Base-by-base conservation (phyloP, 306 rosid species). In the Psophocarpus tetragonolobus region DNA sequence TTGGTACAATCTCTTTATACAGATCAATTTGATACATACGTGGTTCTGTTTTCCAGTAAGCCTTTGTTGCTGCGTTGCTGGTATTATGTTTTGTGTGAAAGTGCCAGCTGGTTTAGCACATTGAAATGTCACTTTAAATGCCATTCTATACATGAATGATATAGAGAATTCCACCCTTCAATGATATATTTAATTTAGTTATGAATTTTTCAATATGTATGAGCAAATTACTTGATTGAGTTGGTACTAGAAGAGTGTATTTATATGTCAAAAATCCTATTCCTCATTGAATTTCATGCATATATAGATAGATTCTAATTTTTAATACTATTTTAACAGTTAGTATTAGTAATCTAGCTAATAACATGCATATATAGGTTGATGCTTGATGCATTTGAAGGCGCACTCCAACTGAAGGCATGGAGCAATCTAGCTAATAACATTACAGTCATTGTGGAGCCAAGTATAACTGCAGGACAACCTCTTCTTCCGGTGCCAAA, bases 341-440 rank as follows among this genome's bases (percentile, higher is more conserved):
- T 68, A 23, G 3, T 27, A 32, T 47, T 33, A 9, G n/a, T n/a
- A n/a, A n/a, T n/a, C n/a, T n/a, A n/a, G n/a, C n/a, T n/a, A n/a
- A n/a, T n/a, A n/a, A n/a, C n/a, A n/a, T n/a, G n/a, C n/a, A n/a
- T n/a, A n/a, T n/a, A n/a, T n/a, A 63, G 78, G 21, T 81, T 47
- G n/a, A 81, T 27, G n/a, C 11, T 35, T 17, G 77, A 35, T 6
- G 35, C 12, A 48, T 60, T 47, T 5, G 75, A 53, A 8, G 85
- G 83, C 4, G 63, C 24, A 45, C 29, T 80, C 90, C 90, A 86
- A 60, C 82, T 29, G 66, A 88, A 84, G 0, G 78, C 88, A 33
- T 86, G 90, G 0, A 86, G 60, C 36, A 84, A 82, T 62, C 90
- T 86, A 5, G 88, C 86, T 39, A 89, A 20, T 13, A 87, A 29